Evolutionary conservation across 805 yeast genomes (phyloP).

Genomic region (Starmerella bombicola): DNA sequence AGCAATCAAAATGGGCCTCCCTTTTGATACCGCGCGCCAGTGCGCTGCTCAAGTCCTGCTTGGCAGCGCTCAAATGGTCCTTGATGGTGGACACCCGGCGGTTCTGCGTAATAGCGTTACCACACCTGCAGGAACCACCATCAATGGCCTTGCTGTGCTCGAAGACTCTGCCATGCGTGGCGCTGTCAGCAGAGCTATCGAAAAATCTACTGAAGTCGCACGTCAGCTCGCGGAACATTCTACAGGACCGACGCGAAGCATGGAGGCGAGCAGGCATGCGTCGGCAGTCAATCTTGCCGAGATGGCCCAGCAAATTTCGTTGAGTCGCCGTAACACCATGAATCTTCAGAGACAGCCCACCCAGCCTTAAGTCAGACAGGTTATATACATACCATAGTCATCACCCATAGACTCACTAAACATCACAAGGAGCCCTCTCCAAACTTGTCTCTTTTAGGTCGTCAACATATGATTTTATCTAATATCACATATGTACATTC

Average conservation of each 20-base stretch:
- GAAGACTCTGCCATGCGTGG: conserved; percentile 85
- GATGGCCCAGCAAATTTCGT: conserved; percentile 24
- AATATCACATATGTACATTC: too few relatives aligned
- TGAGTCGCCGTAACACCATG: conserved; percentile 22
- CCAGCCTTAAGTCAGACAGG: conserved; percentile 4
- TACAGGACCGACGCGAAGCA: conserved; percentile 11
- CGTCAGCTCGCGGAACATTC: conserved; percentile 15
- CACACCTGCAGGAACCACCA: conserved; percentile 97
- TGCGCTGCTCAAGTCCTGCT: conserved; percentile 89
- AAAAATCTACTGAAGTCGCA: conserved; percentile 83
- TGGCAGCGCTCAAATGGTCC: conserved; percentile 87
- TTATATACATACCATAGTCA: neutral
- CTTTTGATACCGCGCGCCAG: conserved; percentile 64
- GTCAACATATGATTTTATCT: too few relatives aligned
- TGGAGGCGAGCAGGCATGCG: conserved; percentile 20
- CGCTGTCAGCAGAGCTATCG: conserved; percentile 76
- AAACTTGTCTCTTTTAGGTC: too few relatives aligned
- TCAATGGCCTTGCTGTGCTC: conserved; percentile 84
- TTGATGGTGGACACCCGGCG: conserved; percentile 80
- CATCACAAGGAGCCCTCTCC: too few relatives aligned
- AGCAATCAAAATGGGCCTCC: conserved; percentile 88
- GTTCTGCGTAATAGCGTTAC: conserved; percentile 76
- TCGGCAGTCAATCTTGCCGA: conserved; percentile 22
- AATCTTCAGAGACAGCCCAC: conserved; percentile 22
- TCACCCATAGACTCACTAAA: neutral